phyloP scores from a whole-genome alignment of 2,329 filamentous ascomycete species.

The Cladosporium sp. region DNA sequence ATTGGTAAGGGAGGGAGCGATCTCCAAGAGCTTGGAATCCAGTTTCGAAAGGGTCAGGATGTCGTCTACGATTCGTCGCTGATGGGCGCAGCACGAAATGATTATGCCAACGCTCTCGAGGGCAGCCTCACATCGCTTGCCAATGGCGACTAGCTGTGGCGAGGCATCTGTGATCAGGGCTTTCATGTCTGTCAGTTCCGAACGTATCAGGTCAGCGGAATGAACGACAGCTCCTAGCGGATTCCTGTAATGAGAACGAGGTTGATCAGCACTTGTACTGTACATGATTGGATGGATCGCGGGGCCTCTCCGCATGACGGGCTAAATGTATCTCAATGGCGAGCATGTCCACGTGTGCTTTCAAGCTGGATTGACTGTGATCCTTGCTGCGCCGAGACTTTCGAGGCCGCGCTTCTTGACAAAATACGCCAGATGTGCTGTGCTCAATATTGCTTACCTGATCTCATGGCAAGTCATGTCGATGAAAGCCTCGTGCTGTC shows the following conservation, averaged over 20 bases:
- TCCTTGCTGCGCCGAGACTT: background rate
- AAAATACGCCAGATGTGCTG: background rate
- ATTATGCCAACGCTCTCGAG: slow-evolving; percentile 37
- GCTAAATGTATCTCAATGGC: no score
- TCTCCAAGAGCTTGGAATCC: slow-evolving; percentile 45
- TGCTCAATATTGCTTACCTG: background rate
- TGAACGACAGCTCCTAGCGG: slow-evolving; percentile 44
- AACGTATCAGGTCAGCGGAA: slow-evolving; percentile 47
- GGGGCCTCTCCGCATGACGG: background rate
- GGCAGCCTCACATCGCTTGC: background rate
- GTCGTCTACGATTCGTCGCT: slow-evolving; percentile 47
- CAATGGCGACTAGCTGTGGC: slow-evolving; percentile 25
- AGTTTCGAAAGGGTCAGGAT: slow-evolving; percentile 43
- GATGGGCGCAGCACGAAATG: slow-evolving; percentile 47
- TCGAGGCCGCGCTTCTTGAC: no score
- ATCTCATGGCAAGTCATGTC: slow-evolving; percentile 44
- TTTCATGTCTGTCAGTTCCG: slow-evolving; percentile 28
- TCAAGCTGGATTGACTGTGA: background rate
- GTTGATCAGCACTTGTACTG: background rate
- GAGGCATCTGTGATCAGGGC: slow-evolving; percentile 23
- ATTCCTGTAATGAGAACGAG: slow-evolving; percentile 28
- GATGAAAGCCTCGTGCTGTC: slow-evolving; percentile 51
- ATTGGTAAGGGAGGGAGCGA: slow-evolving; percentile 28
- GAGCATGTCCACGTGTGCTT: background rate
- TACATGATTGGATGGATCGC: no score